Base-by-base conservation (phyloP, 495 filamentous ascomycete species). In the Penicillium bialowiezense region DNA sequence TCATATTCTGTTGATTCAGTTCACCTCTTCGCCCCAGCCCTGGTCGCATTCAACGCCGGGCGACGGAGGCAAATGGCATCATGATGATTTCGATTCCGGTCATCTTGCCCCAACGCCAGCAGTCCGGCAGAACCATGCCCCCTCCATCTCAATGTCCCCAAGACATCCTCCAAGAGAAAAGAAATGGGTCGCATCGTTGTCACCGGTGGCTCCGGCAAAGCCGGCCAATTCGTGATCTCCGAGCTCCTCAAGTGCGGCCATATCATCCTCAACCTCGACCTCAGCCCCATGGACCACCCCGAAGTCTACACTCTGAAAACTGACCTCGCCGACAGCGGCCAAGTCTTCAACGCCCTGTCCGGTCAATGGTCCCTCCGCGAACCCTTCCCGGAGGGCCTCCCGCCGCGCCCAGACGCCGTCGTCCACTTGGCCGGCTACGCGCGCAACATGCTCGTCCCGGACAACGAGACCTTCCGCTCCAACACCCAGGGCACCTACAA, bases 401-500 rank as follows among this genome's bases (percentile, higher is more conserved):
- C 70, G 65, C 35, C 59, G 44, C 26, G 70, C 6, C 77, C 80
- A 3, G 80, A 83, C 60, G 79, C 73, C 1, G 75, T 83, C 9
- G 76, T 83, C 41, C 79, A 83, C 57, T 76, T 83, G 23, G 80
- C 77, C 13, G 78, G 77, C 3, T 77, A 79, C 56, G 74, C 81
- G 8, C 65, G 79, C n/a, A 82, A 82, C 57, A 73, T 84, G 75
- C 59, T 79, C 3, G 76, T 78, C 0, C 80, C 80, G 1, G 81
- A 83, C 55, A 79, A 74, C 37, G 77, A 82, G 54, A 67, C 63
- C 35, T 83, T 79, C 62, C 67, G 64, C 28, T 68, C 65, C 8
- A 83, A 85, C 53, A 72, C 74, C 0, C 56, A 67, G 9, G 57
- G 66, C 10, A 78, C 80, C 3, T 82, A 82, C 56, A 83, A 83